A percentile compares a stretch with the other conserved stretches of the same genome.
phyloP scores from a whole-genome alignment of 306 rosid genomes.

The Fragaria ananassa region DNA sequence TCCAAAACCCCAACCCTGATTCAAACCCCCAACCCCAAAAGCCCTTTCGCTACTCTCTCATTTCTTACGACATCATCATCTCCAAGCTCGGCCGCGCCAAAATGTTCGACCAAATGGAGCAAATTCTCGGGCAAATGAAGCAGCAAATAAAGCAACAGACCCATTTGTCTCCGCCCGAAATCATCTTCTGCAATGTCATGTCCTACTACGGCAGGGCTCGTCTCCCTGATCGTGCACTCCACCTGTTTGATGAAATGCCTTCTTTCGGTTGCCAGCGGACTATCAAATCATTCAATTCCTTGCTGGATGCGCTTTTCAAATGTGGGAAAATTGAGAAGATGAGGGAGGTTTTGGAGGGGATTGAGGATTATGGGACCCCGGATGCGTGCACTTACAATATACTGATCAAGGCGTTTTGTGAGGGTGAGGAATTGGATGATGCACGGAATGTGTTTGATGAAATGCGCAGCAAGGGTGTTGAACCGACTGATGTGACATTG shows the following conservation, averaged over 20 bases:
- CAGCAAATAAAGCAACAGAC: slow-evolving; percentile 44
- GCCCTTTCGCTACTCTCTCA: slow-evolving; percentile 52
- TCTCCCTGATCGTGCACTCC: slow-evolving; percentile 54
- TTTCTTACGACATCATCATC: slow-evolving; percentile 73
- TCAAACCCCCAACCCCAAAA: slow-evolving; percentile 12
- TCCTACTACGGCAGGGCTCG: slow-evolving; percentile 57
- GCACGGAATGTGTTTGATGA: slow-evolving; percentile 53
- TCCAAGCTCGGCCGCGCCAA: slow-evolving; percentile 72
- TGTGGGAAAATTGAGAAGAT: slow-evolving; percentile 42
- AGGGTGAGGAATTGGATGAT: slow-evolving; percentile 22
- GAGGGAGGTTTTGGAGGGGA: slow-evolving; percentile 20
- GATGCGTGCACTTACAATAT: slow-evolving; percentile 66
- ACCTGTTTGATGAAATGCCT: slow-evolving; percentile 47
- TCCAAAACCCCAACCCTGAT: slow-evolving; percentile 47
- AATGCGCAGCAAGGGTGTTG: slow-evolving; percentile 42
- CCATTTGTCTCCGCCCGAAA: slow-evolving; percentile 47
- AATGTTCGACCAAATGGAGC: slow-evolving; percentile 72
- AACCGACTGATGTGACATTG: slow-evolving; percentile 49
- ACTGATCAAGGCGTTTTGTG: slow-evolving; percentile 41
- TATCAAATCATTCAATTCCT: slow-evolving; percentile 55
- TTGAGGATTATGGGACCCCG: slow-evolving; percentile 32
- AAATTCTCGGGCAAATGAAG: slow-evolving; percentile 49
- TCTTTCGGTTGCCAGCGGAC: slow-evolving; percentile 51
- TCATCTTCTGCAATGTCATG: slow-evolving; percentile 72
- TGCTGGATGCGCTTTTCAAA: slow-evolving; percentile 46